Base-by-base conservation (phyloP, 768 basidiomycete genomes). In the Boletus barrowsii region DNA sequence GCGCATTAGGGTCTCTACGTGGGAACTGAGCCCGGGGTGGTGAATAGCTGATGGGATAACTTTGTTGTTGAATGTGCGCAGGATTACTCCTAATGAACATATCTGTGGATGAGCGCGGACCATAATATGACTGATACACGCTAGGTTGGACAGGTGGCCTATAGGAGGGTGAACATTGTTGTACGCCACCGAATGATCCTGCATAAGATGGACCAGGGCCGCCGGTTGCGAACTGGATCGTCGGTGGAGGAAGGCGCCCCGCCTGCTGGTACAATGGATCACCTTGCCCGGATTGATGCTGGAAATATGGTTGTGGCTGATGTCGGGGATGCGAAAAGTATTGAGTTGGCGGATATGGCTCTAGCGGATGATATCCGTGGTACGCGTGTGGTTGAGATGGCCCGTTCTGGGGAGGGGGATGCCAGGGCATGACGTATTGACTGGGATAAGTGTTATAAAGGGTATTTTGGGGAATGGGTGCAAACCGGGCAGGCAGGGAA, bases 111-210 rank as follows among this genome's bases (percentile, higher is more conserved):
- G 69, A 24, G 49, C 66, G 57, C 49, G 70, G 68, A 37, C 74
- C 74, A 20, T 79, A 61, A 56, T 82, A 83, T 75, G 78, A 84
- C 80, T 66, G 74, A 64, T 75, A 78, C 40, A 75, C 69, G 2
- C 73, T 64, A 7, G 68, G 57, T 1, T 72, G 68, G 58, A 42
- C 66, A 55, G 35, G 68, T 56, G 48, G 69, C 63, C 68, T 68
- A 33, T 69, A 73, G 3, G 55, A 61, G 24, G 50, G 47, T 30
- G 35, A 42, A 42, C 54, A 58, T 10, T 43, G 58, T 24, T 67
- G 48, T 59, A 59, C 43, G 56, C 60, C 14, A 22, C 29, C 39
- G 42, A 63, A 73, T 62, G 26, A 67, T 57, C 17, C 63, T 53
- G 29, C 29, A 36, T 43, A 35, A 62, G 62, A 10, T 18, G 49